These are phyloP conservation scores for Tylopilus felleus DNA, from an alignment of 768 basidiomycete species.

Conservation along the genomic window DNA sequence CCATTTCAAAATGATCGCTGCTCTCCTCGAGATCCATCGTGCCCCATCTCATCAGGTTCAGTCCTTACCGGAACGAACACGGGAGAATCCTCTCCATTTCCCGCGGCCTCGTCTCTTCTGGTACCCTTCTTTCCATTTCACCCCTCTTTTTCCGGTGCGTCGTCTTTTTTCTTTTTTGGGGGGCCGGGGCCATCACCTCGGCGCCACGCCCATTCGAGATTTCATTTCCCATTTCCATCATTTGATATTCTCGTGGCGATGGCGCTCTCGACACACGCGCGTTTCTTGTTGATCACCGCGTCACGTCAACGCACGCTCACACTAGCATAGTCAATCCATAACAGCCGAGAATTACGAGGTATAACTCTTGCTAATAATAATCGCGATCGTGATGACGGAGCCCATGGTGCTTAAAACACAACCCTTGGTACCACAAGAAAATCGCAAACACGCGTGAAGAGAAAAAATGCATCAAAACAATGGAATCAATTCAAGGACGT, in stretches of 20 bases:
- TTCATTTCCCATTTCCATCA: neutral
- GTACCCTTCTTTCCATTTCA: too few relatives aligned
- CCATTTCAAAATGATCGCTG: too few relatives aligned
- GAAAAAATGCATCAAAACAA: conserved; percentile 3
- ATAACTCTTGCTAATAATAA: conserved; percentile 24
- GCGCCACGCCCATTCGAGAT: neutral
- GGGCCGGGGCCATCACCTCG: neutral
- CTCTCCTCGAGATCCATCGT: too few relatives aligned
- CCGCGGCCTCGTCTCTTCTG: too few relatives aligned
- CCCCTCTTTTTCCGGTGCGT: too few relatives aligned
- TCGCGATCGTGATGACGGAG: conserved; percentile 15
- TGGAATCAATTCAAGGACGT: neutral
- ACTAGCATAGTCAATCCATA: conserved; percentile 4
- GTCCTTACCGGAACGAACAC: too few relatives aligned
- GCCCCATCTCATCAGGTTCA: too few relatives aligned
- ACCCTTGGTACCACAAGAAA: conserved; percentile 19
- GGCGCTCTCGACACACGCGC: neutral
- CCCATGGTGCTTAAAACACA: conserved; percentile 11
- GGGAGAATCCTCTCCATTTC: neutral
- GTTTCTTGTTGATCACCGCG: conserved; percentile 15
- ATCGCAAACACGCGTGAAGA: neutral
- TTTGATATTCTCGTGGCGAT: conserved; percentile 10
- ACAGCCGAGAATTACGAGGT: conserved; percentile 14
- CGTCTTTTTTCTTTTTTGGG: too few relatives aligned
- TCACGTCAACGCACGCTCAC: conserved; percentile 2